Evolutionary conservation across 1,284 basidiomycete species (phyloP).

Genomic region (Ganoderma leucocontextum): DNA sequence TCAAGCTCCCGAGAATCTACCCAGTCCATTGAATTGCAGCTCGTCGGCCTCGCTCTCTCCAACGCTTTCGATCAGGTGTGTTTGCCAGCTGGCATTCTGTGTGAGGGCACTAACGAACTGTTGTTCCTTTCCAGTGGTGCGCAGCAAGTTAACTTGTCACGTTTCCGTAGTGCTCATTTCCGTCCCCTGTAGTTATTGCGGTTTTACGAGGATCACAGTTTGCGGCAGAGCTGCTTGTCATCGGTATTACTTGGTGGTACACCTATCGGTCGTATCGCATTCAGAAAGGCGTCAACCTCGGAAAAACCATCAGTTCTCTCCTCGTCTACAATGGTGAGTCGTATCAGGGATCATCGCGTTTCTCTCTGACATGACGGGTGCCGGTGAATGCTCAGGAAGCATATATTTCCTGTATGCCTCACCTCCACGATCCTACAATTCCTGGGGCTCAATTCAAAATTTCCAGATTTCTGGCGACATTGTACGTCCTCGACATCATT

Average conservation of each 20-base stretch:
- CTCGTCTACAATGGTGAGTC: not conserved
- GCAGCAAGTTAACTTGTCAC: not conserved
- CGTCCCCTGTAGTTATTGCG: not conserved
- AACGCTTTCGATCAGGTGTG: not conserved
- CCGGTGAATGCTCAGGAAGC: not conserved
- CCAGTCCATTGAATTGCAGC: not conserved
- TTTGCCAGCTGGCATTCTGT: not conserved
- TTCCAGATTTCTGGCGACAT: not conserved
- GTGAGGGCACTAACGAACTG: not conserved
- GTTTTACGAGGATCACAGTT: not conserved
- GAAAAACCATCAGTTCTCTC: not conserved
- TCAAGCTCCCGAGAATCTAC: not conserved
- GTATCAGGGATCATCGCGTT: not conserved
- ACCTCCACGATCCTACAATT: not conserved
- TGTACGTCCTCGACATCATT: not conserved
- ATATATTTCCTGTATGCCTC: not conserved
- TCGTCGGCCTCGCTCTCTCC: not conserved
- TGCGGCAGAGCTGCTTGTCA: not conserved
- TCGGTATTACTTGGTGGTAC: not conserved
- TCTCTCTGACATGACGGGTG: not conserved
- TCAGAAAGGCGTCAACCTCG: not conserved
- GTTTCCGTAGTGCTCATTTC: not conserved
- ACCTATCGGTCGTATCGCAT: not conserved
- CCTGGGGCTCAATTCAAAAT: not conserved
- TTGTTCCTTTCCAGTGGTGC: not conserved